Conservation (phyloP, 345 rosid species). For the Diplotaxis tenuifolia region DNA sequence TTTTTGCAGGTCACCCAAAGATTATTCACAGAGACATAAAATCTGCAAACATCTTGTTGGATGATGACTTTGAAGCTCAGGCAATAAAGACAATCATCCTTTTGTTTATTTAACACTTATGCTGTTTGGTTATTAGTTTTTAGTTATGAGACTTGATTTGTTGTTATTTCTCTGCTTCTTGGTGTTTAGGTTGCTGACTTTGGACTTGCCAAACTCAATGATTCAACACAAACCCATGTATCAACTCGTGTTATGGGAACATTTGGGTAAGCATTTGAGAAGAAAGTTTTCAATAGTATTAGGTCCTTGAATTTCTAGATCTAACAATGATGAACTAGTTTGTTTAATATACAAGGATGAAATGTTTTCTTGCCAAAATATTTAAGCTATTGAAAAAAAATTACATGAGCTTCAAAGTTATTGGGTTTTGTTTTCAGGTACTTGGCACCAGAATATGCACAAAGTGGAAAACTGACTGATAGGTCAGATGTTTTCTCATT, state of each 20-base stretch:
- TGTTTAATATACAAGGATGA: neutral
- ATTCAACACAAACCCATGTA: conserved; percentile 81
- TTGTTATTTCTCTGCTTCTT: neutral
- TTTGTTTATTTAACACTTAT: neutral
- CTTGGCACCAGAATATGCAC: conserved; percentile 88
- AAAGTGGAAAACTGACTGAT: too few relatives aligned
- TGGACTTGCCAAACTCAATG: conserved; percentile 90
- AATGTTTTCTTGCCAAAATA: neutral
- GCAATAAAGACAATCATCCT: conserved; percentile 35
- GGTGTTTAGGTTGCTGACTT: conserved; percentile 87
- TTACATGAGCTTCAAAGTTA: neutral
- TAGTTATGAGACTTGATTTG: neutral
- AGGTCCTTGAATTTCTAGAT: neutral
- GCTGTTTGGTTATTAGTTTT: neutral
- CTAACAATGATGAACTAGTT: neutral
- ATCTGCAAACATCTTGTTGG: conserved; percentile 84
- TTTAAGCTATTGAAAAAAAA: neutral
- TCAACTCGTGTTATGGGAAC: conserved; percentile 99
- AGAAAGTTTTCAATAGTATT: neutral
- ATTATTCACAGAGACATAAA: conserved; percentile 94
- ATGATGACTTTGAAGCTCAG: conserved; percentile 82
- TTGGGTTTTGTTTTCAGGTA: conserved; percentile 55
- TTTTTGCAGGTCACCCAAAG: conserved; percentile 79
- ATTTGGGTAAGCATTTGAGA: conserved; percentile 65
- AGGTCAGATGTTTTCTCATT: too few relatives aligned